Evolutionary conservation across 441 rosid genomes (phyloP).

Genomic region (Daphne laureola): DNA sequence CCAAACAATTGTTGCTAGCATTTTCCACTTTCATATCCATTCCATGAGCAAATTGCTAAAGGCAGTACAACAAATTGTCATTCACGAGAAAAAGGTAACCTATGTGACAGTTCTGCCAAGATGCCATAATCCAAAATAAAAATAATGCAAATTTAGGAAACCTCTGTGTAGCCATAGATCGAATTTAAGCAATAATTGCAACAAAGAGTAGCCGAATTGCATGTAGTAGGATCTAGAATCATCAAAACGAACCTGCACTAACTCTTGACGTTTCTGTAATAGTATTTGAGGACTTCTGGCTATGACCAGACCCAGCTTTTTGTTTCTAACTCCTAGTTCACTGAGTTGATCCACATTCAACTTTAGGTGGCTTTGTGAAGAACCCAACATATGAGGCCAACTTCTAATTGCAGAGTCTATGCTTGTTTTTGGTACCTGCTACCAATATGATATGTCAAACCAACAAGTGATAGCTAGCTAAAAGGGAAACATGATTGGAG

Average conservation of each 20-base stretch:
- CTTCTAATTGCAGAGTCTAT: conserved; percentile 55
- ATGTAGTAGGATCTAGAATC: not conserved
- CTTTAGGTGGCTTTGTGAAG: conserved; percentile 58
- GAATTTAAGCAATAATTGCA: conserved; percentile 3
- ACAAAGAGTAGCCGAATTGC: conserved; percentile 1
- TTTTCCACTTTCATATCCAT: no score
- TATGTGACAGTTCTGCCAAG: no score
- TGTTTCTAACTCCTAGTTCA: conserved; percentile 43
- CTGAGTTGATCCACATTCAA: conserved; percentile 51
- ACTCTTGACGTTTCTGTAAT: conserved; percentile 59
- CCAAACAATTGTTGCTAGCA: no score
- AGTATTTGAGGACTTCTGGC: conserved; percentile 80
- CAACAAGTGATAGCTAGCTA: no score
- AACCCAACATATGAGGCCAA: conserved; percentile 79
- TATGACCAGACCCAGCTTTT: conserved; percentile 62
- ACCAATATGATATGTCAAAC: conserved; percentile 5
- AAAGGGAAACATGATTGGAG: no score
- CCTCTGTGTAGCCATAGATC: not conserved
- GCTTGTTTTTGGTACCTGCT: conserved; percentile 52
- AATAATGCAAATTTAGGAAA: no score
- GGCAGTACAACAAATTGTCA: no score
- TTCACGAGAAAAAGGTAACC: no score
- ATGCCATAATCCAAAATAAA: no score
- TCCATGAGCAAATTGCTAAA: no score
- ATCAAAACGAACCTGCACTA: conserved; percentile 38